Conservation (phyloP, 2,329 filamentous ascomycete genomes). For the Chaetomiaceae sp. region DNA sequence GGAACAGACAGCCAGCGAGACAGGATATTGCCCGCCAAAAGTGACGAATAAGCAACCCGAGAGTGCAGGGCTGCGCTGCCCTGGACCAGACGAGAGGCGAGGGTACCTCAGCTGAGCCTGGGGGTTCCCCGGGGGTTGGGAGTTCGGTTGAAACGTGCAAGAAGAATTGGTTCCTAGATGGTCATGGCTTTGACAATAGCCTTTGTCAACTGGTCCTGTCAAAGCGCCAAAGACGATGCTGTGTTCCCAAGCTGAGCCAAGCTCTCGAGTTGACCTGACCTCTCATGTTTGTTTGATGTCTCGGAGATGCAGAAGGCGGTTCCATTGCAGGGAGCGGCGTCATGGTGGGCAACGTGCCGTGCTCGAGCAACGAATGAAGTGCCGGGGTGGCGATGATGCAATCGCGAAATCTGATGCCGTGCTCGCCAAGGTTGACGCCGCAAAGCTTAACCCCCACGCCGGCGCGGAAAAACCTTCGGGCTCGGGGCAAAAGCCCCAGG, state of each 20-base stretch:
- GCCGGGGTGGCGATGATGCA: slow-evolving; percentile 20
- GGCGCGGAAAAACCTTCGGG: not conserved
- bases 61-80: not conserved
- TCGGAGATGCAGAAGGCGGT: not conserved
- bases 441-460: slow-evolving; percentile 18
- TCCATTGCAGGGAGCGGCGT: not conserved
- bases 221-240: too few species aligned
- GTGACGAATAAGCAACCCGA: not conserved
- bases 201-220: too few species aligned
- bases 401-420: slow-evolving; percentile 19
- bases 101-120: not conserved
- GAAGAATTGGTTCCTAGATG: too few species aligned
- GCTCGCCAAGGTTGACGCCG: slow-evolving; percentile 14
- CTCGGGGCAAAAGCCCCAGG: too few species aligned
- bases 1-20: not conserved
- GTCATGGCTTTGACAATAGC: too few species aligned
- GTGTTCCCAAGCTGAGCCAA: too few species aligned
- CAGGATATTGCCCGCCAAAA: not conserved
- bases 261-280: not conserved
- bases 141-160: not conserved
- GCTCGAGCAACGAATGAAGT: slow-evolving; percentile 7
- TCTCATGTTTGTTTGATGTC: not conserved
- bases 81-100: not conserved
- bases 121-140: too few species aligned
- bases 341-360: not conserved